Evolutionary conservation across 1,139 yeast genomes (phyloP).

Genomic region (Yamadazyma friedrichii): DNA sequence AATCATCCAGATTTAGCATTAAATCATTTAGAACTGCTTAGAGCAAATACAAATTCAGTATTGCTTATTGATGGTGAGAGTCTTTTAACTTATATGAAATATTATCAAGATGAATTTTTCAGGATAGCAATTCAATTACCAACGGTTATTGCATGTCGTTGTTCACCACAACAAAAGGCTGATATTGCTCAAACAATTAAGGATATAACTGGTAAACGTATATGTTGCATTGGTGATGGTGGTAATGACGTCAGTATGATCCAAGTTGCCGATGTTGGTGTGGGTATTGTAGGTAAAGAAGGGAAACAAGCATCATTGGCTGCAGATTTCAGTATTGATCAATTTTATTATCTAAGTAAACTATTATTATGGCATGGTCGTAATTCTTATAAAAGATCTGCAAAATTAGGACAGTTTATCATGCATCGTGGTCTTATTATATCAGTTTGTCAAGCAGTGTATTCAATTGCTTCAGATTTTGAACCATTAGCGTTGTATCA

Average conservation of each 20-base stretch:
- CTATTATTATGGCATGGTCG: slow-evolving; percentile 96
- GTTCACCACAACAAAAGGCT: slow-evolving; percentile 98
- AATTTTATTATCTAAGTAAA: slow-evolving; percentile 85
- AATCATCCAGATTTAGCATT: slow-evolving; percentile 63
- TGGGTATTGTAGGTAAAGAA: slow-evolving; percentile 98
- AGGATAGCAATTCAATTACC: slow-evolving; percentile 75
- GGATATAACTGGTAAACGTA: slow-evolving; percentile 78
- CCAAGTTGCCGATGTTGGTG: slow-evolving; percentile 98
- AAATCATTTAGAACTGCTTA: slow-evolving; percentile 68
- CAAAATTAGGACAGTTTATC: slow-evolving; percentile 91
- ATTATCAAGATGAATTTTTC: slow-evolving; percentile 70
- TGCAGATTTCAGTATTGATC: slow-evolving; percentile 93
- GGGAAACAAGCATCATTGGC: slow-evolving; percentile 97
- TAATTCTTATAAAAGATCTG: slow-evolving; percentile 92
- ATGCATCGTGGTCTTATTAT: slow-evolving; percentile 94
- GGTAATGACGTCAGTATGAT: slow-evolving; percentile 99
- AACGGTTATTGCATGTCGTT: slow-evolving; percentile 94
- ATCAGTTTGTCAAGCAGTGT: slow-evolving; percentile 95
- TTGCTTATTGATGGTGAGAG: slow-evolving; percentile 94
- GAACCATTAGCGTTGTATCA: slow-evolving; percentile 93
- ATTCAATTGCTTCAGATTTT: slow-evolving; percentile 77
- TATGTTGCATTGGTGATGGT: slow-evolving; percentile 98
- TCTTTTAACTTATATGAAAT: slow-evolving; percentile 62
- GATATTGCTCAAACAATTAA: slow-evolving; percentile 85
- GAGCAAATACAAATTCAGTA: slow-evolving; percentile 68